Base-by-base conservation (phyloP, 78 protist species). In the Protostelium mycophagum region DNA sequence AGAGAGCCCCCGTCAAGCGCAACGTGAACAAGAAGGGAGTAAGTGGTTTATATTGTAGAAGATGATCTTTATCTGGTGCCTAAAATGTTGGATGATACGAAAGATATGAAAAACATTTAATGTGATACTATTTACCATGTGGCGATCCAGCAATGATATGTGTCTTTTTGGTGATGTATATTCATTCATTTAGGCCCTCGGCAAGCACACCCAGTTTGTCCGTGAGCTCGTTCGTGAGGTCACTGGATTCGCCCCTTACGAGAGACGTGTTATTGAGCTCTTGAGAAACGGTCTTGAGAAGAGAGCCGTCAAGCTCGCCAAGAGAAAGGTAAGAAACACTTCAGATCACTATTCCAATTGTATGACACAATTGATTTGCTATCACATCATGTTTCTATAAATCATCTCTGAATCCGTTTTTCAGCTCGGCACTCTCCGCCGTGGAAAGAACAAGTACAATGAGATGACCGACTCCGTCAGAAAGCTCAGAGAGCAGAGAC, bases 271-370 rank as follows among this genome's bases (percentile, higher is more conserved):
- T 83, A 88, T 92, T 83, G 99, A 98, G 85, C 83, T 98, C 83
- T 95, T 98, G 85, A 88, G 92, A 86, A 95, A 96, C 63, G 94
- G 96, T 92, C 88, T 90, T 89, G 99, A 98, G 88, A 97, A 97
- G 96, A 96, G 99, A 29, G 99, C 99, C 94, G 97, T 96, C 90
- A 93, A 93, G 88, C 89, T 97, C 38, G 91, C 96, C 97, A 98
- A 98, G 95, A 88, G 86, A 90, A 90, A 95, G 86, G 91, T 91
- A 87, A 51, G 86, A 38, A 0, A 0, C 16, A 23, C 34, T 37
- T 35, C 63, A 34, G 28, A 83, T 28, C 63, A 37, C 38, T 37
- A 28, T 37, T 16, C 73, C 73, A 51, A 25, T 5, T 16, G 16
- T 51, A 51, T 51, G 31, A 51, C 73, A 51, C 16, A 5, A 5